Base-by-base conservation (phyloP, 2,329 filamentous ascomycete genomes). In the Leptographium flavum region DNA sequence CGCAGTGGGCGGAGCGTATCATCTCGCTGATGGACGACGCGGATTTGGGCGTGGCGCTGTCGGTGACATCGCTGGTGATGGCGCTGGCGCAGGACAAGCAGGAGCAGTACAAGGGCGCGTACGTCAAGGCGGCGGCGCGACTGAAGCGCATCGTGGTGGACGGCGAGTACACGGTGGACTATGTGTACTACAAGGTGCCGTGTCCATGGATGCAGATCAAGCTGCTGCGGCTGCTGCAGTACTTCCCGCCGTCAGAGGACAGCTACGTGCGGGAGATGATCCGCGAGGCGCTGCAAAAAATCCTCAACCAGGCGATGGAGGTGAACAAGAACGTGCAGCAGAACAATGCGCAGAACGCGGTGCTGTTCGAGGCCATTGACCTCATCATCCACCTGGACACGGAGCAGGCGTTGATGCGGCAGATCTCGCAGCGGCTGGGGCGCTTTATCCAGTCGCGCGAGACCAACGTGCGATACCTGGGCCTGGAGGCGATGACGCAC, bases 161-260 rank as follows among this genome's bases (percentile, higher is more conserved):
- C 54, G 82, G 83, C 51, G 90, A 98, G 55, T 92, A 86, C 57
- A 77, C 86, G 1, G 75, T 79, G 46, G 92, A 96, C 60, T 98
- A 98, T 60, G 76, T 95, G 23, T 98, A 98, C 68, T 98, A 98
- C 71, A 95, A 95, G 58, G 92, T 98, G n/a, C 92, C 92, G 1
- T 98, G 92, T 59, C 92, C 92, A 3, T 98, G 92, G 92, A 80
- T 98, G 47, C 88, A 96, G 64, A 84, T 96, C 57, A 98, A 98
- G 66, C 73, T 98, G 17, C 65, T 98, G 53, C 79, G 88, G 50
- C 66, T 98, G 49, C 71, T 98, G 52, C 92, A 98, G 63, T 98
- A 96, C 62, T 98, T 94, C 62, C 84, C 88, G 23, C 90, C 92
- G 39, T 93, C 92, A 59, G 90, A 96, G 57, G 92, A 98, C 59